Evolutionary conservation across 768 basidiomycete species (phyloP), one percentile per base, ranked within the genome.

Genomic region (Amanita rubescens): DNA sequence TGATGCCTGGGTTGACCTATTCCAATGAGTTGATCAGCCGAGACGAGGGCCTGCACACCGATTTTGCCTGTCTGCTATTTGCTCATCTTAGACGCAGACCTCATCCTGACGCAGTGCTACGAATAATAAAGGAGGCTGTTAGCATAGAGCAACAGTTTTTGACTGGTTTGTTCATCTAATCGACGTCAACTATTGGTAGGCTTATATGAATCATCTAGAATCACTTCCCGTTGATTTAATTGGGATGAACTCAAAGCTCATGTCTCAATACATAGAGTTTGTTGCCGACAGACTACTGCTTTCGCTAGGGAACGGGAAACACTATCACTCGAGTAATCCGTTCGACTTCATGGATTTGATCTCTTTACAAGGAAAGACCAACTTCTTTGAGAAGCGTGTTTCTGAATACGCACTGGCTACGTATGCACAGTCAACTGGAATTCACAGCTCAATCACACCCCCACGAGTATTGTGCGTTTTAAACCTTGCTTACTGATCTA

Each of bases 21-120:
- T 96, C 94, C 14, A 98, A 98, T 64, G 95, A 98, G 69, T 84
- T 96, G 62, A 98, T 98, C 69, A 92, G 88, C 49, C 84, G 94
- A 14, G 95, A 98, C 60, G 95, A 98, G 69, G 95, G 94, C 47
- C 86, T 98, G 76, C 94, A 98, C 68, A 96, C 94, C 65, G 95
- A 98, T 69, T 95, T 97, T 60, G 94, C 94, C 1, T 96, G 94
- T 67, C 72, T 97, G 3, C 77, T 97, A 38, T 94, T 95, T 72
- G 82, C 80, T 54, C 88, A 96, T 63, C 78, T 98, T 27, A 79
- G 80, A 58, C 81, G 87, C 44, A 80, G 92, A 2, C 90, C 95
- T 1, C 90, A 95, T 63, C 93, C 94, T 2, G 79, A 89, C 38
- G 82, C 80, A 7, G 82, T 98, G 49, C 66, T 71, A 53, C 65